Evolutionary conservation across 148 eudicot species (phyloP), one percentile per base, ranked within the genome.

Genomic region (Tetragonia tetragonoides): DNA sequence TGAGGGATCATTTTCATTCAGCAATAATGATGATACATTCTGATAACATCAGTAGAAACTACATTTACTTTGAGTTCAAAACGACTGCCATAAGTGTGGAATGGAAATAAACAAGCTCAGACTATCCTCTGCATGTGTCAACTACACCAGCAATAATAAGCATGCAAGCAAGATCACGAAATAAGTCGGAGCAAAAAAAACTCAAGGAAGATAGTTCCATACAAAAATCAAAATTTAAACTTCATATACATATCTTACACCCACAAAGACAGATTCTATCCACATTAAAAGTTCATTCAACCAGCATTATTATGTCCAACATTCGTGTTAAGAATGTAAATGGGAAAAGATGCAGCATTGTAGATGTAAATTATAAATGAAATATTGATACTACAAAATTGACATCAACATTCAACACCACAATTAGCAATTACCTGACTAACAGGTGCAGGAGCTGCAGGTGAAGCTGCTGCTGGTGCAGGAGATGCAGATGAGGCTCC

Each of bases 401-500:
- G 38, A 20, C 53, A 8, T 75, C 10, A 54, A 53, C 0, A 15
- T 24, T 20, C 71, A 68, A 28, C 12, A 67, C 34, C 41, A 47
- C 51, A 57, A 40, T 18, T 74, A 56, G 59, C 73, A 28, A 28
- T 66, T 84, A 92, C 94, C 86, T 83, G 84, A 72, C 61, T 79
- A 66, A 86, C 78, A 78, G 97, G 85, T 59, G 88, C 78, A 56
- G 81, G 75, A 17, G 97, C 77, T 65, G 70, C 79, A 17, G 88
- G 85, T 78, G 92, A 81, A 24, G 84, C 85, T 72, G 80, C 90
- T 75, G 89, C 79, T 70, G 90, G 62, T 15, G 93, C 73, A 64
- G 82, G 84, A 17, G 97, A 79, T 65, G 73, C 79, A 17, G 88
- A 86, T 76, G 92, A 81, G n/a, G 83, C 86, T 72, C 82, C 90